phyloP scores from a whole-genome alignment of 2,329 filamentous ascomycete species.

The Pezicula neosporulosa region DNA sequence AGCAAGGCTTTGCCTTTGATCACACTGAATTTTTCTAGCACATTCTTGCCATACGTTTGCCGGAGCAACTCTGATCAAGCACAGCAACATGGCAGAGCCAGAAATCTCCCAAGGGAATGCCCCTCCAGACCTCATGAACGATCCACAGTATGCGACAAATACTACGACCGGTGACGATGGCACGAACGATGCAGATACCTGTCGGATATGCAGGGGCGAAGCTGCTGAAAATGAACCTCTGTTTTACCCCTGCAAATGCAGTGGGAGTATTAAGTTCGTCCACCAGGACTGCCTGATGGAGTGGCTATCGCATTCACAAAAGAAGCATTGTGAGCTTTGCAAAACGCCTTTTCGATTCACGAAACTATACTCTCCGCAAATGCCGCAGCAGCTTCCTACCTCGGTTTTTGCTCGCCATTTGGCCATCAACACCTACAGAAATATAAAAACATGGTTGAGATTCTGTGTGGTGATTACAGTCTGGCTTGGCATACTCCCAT shows the following conservation, averaged over 20 bases:
- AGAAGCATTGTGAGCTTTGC: conserved; percentile 99
- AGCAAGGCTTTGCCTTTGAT: conserved; percentile 23
- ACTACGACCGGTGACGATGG: conserved; percentile 24
- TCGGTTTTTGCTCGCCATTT: conserved; percentile 80
- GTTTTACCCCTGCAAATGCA: conserved; percentile 98
- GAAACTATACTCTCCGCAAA: conserved; percentile 91
- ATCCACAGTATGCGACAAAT: conserved; percentile 45
- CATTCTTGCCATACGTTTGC: neutral
- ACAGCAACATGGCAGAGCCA: conserved; percentile 15
- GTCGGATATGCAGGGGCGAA: conserved; percentile 93
- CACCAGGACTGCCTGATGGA: conserved; percentile 98
- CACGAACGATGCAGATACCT: conserved; percentile 62
- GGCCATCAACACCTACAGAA: conserved; percentile 66
- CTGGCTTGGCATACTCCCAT: conserved; percentile 87
- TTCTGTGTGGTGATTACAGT: conserved; percentile 76
- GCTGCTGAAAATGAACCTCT: conserved; percentile 78
- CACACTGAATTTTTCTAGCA: neutral
- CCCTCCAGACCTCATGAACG: conserved; percentile 53
- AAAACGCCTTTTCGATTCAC: conserved; percentile 98
- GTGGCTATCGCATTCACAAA: conserved; percentile 97
- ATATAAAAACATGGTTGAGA: conserved; percentile 74
- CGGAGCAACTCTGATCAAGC: neutral
- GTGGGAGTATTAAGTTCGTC: conserved; percentile 96
- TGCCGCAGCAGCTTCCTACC: conserved; percentile 80
- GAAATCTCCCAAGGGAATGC: conserved; percentile 7